These are phyloP conservation scores for Aaosphaeria arxii DNA, from an alignment of 2,329 filamentous ascomycete species.

Conservation along the genomic window DNA sequence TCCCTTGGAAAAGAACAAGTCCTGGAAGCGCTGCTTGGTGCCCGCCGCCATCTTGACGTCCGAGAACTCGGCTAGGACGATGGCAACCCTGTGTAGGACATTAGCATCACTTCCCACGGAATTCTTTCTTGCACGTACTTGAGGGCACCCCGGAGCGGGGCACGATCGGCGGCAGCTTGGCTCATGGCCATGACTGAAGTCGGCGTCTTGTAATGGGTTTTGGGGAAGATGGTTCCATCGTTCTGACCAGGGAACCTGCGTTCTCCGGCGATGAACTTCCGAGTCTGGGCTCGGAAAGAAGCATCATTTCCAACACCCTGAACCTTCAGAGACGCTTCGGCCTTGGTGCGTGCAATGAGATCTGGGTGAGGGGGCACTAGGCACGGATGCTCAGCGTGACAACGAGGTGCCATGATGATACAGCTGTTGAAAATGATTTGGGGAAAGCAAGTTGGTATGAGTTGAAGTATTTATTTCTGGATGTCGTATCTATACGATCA, in stretches of 20 bases:
- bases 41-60: constrained; percentile 15
- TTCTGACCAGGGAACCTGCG: constrained; percentile 12
- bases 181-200: constrained; percentile 12
- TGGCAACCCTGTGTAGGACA: constrained; percentile 7
- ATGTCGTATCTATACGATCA: neutral
- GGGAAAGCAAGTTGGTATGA: neutral
- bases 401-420: constrained; percentile 8
- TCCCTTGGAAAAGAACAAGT: constrained; percentile 21
- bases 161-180: constrained; percentile 13
- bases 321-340: constrained; percentile 1
- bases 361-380: constrained; percentile 16
- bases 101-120: neutral
- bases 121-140: constrained; percentile 6
- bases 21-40: constrained; percentile 12
- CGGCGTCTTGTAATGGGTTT: constrained; percentile 10
- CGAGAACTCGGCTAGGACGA: constrained; percentile 20
- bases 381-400: constrained; percentile 12
- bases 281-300: neutral
- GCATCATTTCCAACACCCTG: constrained; percentile 1
- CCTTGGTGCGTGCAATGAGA: constrained; percentile 9
- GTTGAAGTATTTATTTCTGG: neutral
- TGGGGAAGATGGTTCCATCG: constrained; percentile 20
- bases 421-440: neutral
- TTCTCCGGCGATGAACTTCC: constrained; percentile 1
- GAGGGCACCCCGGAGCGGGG: constrained; percentile 12